Conservation (phyloP, 2,329 filamentous ascomycete genomes). For the Stagonosporopsis vannaccii region DNA sequence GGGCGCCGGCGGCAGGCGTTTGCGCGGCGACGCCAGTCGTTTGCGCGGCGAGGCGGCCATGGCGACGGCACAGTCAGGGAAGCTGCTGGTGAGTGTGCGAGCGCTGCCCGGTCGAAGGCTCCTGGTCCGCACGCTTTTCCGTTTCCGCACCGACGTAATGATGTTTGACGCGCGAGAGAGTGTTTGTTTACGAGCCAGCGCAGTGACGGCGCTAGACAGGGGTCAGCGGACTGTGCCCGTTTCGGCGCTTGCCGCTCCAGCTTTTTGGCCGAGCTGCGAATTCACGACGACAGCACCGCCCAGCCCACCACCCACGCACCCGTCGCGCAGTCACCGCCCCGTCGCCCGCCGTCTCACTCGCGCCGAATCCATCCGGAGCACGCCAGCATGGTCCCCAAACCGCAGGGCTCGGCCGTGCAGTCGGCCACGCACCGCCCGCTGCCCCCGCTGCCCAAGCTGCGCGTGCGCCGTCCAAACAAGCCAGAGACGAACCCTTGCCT, state of each 20-base stretch:
- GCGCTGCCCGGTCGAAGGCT: constrained; percentile 9
- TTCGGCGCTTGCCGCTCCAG: constrained; percentile 17
- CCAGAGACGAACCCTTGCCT: constrained; percentile 70
- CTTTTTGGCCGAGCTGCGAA: constrained; percentile 18
- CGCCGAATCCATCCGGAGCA: constrained; percentile 4
- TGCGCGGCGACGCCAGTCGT: constrained; percentile 38
- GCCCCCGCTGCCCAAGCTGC: constrained; percentile 68
- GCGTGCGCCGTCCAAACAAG: constrained; percentile 69
- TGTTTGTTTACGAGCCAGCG: constrained; percentile 15
- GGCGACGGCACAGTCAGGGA: constrained; percentile 13
- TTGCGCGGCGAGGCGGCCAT: constrained; percentile 45
- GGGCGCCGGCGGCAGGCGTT: constrained; percentile 30
- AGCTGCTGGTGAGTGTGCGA: constrained; percentile 21
- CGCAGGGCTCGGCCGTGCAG: constrained; percentile 41
- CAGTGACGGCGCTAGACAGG: constrained; percentile 6
- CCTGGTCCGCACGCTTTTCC: constrained; percentile 2
- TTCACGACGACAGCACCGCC: constrained; percentile 4
- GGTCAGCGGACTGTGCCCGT: constrained; percentile 11
- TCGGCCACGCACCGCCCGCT: constrained; percentile 57
- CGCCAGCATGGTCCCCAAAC: constrained; percentile 47
- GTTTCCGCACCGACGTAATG: constrained; percentile 6
- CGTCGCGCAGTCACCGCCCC: constrained; percentile 1
- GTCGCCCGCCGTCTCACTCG: constrained; percentile 6
- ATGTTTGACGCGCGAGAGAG: constrained; percentile 9
- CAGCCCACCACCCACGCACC: background rate